phyloP scores from a whole-genome alignment of 1,284 basidiomycete species.

The Microstroma glucosiphilum region DNA sequence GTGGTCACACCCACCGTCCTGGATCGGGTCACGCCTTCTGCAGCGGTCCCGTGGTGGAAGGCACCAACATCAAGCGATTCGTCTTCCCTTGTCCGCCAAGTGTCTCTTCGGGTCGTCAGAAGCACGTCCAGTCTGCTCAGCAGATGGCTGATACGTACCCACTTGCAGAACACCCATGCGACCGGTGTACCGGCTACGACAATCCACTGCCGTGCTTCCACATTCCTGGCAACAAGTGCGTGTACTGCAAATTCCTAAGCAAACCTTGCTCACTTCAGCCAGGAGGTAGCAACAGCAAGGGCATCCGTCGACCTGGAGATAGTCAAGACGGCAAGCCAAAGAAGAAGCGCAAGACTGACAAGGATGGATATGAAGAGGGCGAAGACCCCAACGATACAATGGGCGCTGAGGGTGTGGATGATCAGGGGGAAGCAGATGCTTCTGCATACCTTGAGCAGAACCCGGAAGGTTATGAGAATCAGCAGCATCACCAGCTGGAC shows the following conservation, averaged over 20 bases:
- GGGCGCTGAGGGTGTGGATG: neutral
- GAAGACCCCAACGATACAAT: neutral
- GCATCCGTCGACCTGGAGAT: neutral
- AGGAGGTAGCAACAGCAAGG: conserved; percentile 5
- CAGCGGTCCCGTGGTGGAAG: neutral
- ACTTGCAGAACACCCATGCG: conserved; percentile 1
- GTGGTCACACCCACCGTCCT: conserved; percentile 6
- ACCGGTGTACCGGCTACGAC: conserved; percentile 5
- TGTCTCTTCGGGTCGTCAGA: neutral
- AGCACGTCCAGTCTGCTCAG: conserved; percentile 5
- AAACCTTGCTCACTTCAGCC: conserved; percentile 2
- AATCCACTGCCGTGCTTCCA: conserved; percentile 8
- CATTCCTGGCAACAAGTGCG: conserved; percentile 1
- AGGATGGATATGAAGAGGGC: neutral
- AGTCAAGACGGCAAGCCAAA: neutral
- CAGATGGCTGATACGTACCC: conserved; percentile 4
- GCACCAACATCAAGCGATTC: neutral
- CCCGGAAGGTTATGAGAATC: neutral
- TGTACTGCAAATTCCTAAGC: conserved; percentile 8
- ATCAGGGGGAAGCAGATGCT: neutral
- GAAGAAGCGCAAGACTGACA: neutral
- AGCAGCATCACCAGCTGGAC: neutral
- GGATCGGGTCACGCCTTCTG: conserved; percentile 7
- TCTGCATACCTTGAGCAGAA: neutral
- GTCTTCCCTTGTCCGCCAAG: neutral